Evolutionary conservation across 768 basidiomycete species (phyloP).

Genomic region (Boletus pseudopeckii): DNA sequence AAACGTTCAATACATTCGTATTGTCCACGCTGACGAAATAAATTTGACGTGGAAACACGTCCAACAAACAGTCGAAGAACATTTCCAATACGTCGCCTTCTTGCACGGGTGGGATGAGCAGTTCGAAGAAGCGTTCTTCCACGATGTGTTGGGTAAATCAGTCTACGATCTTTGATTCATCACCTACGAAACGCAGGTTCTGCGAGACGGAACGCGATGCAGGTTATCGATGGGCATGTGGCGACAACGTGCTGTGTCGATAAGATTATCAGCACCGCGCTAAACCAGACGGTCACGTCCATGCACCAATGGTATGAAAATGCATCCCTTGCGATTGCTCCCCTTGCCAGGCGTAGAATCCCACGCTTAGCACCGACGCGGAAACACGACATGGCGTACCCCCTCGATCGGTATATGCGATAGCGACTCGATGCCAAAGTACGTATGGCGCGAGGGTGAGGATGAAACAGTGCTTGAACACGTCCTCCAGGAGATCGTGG

Average conservation of each 20-base stretch:
- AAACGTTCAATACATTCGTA: not conserved
- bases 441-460: too few relatives aligned
- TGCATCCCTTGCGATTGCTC: not conserved
- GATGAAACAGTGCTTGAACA: too few relatives aligned
- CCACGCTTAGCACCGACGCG: not conserved
- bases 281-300: not conserved
- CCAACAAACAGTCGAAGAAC: not conserved
- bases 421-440: too few relatives aligned
- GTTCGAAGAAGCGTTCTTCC: too few relatives aligned
- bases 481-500: too few relatives aligned
- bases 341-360: not conserved
- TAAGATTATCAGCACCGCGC: not conserved
- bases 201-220: not conserved
- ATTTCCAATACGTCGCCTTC: not conserved
- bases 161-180: not conserved
- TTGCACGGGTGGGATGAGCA: too few relatives aligned
- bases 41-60: not conserved
- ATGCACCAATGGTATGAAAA: not conserved
- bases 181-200: not conserved
- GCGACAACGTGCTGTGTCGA: not conserved
- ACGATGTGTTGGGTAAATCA: too few relatives aligned
- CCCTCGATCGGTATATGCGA: too few relatives aligned
- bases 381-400: too few relatives aligned
- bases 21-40: not conserved
- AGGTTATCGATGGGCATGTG: not conserved